Evolutionary conservation across 2,329 filamentous ascomycete genomes (phyloP).

Genomic region (Penicillium sp.): DNA sequence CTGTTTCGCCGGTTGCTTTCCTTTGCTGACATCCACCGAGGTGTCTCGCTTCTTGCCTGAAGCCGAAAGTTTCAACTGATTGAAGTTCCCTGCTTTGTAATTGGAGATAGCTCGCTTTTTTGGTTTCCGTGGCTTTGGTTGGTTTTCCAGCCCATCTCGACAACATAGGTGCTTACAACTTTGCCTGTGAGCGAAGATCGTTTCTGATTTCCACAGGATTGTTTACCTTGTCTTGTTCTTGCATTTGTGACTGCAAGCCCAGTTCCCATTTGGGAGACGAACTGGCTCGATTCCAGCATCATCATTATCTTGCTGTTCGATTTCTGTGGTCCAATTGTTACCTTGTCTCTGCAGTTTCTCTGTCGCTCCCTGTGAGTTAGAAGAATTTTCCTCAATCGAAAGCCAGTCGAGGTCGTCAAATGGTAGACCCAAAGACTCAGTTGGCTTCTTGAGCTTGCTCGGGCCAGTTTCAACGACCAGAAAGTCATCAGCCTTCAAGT

Average conservation of each 20-base stretch:
- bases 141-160: slow-evolving; percentile 69
- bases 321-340: slow-evolving; percentile 15
- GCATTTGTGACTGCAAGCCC: slow-evolving; percentile 74
- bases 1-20: neutral
- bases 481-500: slow-evolving; percentile 58
- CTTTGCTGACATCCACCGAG: slow-evolving; percentile 18
- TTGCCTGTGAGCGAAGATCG: slow-evolving; percentile 36
- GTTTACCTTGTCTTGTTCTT: slow-evolving; percentile 57
- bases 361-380: slow-evolving; percentile 6
- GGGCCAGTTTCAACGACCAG: slow-evolving; percentile 27
- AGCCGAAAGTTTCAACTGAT: slow-evolving; percentile 35
- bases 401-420: slow-evolving; percentile 30
- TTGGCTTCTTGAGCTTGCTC: neutral
- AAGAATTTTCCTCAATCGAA: slow-evolving; percentile 17
- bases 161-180: slow-evolving; percentile 75
- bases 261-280: slow-evolving; percentile 70
- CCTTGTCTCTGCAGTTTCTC: neutral
- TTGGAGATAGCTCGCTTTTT: slow-evolving; percentile 27
- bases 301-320: slow-evolving; percentile 17
- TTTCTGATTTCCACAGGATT: neutral
- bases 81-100: slow-evolving; percentile 32
- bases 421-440: neutral
- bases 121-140: slow-evolving; percentile 61
- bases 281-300: slow-evolving; percentile 45
- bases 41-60: slow-evolving; percentile 30